Evolutionary conservation across 192 early-diverging fungal genomes (phyloP).

Genomic region (Backusella parvicylindrica): DNA sequence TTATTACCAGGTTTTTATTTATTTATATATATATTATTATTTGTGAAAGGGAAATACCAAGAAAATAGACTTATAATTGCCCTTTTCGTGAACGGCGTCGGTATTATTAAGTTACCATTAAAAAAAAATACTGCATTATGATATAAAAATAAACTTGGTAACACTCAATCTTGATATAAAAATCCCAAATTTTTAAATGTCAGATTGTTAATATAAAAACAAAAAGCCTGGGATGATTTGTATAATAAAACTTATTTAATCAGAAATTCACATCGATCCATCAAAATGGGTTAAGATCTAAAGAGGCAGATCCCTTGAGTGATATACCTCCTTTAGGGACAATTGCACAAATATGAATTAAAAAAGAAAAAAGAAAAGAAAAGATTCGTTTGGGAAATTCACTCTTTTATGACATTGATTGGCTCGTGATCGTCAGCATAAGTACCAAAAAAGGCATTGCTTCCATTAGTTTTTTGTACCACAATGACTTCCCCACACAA

Average conservation of each 20-base stretch:
- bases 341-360: background rate
- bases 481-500: background rate
- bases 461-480: background rate
- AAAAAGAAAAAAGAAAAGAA: background rate
- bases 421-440: background rate
- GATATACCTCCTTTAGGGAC: background rate
- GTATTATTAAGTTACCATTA: background rate
- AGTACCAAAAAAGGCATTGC: background rate
- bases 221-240: constrained; percentile 1
- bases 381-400: background rate
- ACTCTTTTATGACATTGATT: background rate
- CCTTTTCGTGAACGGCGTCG: background rate
- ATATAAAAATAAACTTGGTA: background rate
- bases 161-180: background rate
- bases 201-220: background rate
- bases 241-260: constrained; percentile 5
- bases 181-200: background rate
- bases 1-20: background rate
- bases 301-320: background rate
- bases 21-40: background rate
- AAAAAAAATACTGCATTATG: background rate
- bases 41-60: background rate
- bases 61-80: background rate
- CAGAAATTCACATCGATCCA: background rate
- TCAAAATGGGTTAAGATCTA: background rate